Evolutionary conservation across 1,139 yeast species (phyloP), one percentile per base, ranked within the genome.

Genomic region (Nakaseomyces bracarensis): DNA sequence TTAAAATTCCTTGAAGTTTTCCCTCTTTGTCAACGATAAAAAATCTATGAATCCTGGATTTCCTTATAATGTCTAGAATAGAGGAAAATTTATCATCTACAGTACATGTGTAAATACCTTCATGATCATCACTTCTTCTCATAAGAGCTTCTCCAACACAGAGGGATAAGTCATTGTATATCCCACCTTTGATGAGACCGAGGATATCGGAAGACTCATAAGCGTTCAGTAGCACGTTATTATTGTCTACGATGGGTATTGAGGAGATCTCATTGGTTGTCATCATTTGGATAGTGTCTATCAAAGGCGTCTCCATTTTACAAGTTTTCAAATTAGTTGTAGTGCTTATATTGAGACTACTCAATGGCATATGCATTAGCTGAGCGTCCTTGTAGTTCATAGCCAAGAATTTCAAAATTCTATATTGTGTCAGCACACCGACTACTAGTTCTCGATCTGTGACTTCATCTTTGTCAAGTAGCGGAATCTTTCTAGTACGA

Each of bases 41-140:
- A 57, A 91, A 73, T 58, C 97, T 73, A 63, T 91, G 96, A 50
- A 89, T 71, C 51, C 96, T 74, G 26, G 94, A 80, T 53, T 87
- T 81, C 54, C 96, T 74, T 47, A 89, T 85, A 30, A 95, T 87
- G 58, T 87, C 96, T 79, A 89, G 75, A 46, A 89, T 83, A 16
- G 95, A 85, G 51, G 91, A 82, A 46, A 89, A 70, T 46, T 91
- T 72, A 61, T 89, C 97, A 50, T 79, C 73, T 48, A 79, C 70
- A 0, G 96, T 85, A 64, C 97, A 89, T 0, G 96, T 89, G 64
- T 86, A 86, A 13, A 89, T 96, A 42, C 97, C 97, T 61, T 89
- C 96, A 57, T 87, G 91, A 59, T 89, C 96, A 53, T 87, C 96
- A 3, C 95, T 80, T 56, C 97, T 75, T 60, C 94, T 76, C 75